Base-by-base conservation (phyloP, 208 protist genomes). In the Trypanosoma melophagium region DNA sequence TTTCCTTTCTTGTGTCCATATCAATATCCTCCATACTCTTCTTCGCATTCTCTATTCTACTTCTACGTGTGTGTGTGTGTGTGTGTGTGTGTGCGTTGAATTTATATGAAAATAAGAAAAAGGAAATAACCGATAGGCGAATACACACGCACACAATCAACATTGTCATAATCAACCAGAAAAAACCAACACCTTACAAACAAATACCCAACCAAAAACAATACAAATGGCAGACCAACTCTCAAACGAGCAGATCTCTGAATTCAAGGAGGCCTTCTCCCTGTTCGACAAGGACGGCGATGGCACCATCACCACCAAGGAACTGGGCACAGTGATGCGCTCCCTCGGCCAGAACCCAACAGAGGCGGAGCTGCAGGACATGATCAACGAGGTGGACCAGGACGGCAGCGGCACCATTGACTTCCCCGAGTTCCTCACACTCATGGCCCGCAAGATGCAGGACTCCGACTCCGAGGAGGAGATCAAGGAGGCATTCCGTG, bases 211-310 rank as follows among this genome's bases (percentile, higher is more conserved):
- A 35, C 28, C 5, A 35, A 35, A 35, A 35, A 5, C 28, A 35
- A 35, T 35, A 35, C 28, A 35, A 35, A 91, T 91, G 85, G 83
- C 83, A 64, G 79, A 96, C 58, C 80, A 97, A 75, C 84, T 99
- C 57, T 96, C 98, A 53, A 97, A 99, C 83, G 98, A 99, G 86
- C 97, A 99, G 82, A 98, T 99, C 68, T 96, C 94, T 57, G 98
- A 99, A 86, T 99, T 99, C 91, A 99, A 99, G 91, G 99, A 99
- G 88, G 99, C 98, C 22, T 99, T 99, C 93, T 98, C 96, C 56
- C 92, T 99, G 22, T 99, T 98, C 51, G 97, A 99, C 80, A 90
- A 95, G 63, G 96, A 99, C 74, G 94, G 88, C 54, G 93, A 90
- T 83, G 93, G 94, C 61, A 93, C 81, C 66, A 99, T 99, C 86